phyloP scores from a whole-genome alignment of 805 yeast species.

The Candida rishiriensis region DNA sequence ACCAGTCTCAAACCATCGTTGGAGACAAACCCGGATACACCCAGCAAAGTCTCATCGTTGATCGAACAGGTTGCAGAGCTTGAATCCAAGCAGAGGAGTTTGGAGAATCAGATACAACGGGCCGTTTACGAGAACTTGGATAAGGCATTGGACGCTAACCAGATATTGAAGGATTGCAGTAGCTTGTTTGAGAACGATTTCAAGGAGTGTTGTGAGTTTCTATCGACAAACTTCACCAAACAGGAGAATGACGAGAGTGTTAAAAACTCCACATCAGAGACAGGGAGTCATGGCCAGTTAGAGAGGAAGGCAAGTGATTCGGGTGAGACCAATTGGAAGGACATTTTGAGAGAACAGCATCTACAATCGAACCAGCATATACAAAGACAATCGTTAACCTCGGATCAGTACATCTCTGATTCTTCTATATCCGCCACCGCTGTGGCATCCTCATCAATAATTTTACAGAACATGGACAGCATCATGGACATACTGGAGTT shows the following conservation, averaged over 20 bases:
- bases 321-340: slow-evolving; percentile 20
- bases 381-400: slow-evolving; percentile 8
- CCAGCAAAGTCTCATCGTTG: slow-evolving; percentile 29
- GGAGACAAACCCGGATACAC: slow-evolving; percentile 13
- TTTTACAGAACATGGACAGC: slow-evolving; percentile 61
- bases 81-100: slow-evolving; percentile 47
- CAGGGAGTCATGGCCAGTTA: background rate
- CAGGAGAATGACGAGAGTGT: slow-evolving; percentile 16
- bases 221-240: slow-evolving; percentile 27
- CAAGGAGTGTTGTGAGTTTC: slow-evolving; percentile 24
- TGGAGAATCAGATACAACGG: slow-evolving; percentile 43
- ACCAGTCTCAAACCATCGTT: slow-evolving; percentile 22
- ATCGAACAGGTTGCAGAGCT: slow-evolving; percentile 73
- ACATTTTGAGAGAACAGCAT: slow-evolving; percentile 17
- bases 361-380: slow-evolving; percentile 2
- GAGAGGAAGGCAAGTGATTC: slow-evolving; percentile 4
- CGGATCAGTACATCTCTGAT: background rate
- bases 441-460: slow-evolving; percentile 27
- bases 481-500: slow-evolving; percentile 76
- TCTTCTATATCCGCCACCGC: background rate
- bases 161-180: slow-evolving; percentile 32
- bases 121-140: slow-evolving; percentile 38
- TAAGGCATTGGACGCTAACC: slow-evolving; percentile 36
- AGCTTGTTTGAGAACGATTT: slow-evolving; percentile 31
- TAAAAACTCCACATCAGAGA: background rate